Percentiles rank a stretch among this genome's conserved stretches.
Conservation (phyloP, 768 basidiomycete species). For the Cubamyces lactineus region DNA sequence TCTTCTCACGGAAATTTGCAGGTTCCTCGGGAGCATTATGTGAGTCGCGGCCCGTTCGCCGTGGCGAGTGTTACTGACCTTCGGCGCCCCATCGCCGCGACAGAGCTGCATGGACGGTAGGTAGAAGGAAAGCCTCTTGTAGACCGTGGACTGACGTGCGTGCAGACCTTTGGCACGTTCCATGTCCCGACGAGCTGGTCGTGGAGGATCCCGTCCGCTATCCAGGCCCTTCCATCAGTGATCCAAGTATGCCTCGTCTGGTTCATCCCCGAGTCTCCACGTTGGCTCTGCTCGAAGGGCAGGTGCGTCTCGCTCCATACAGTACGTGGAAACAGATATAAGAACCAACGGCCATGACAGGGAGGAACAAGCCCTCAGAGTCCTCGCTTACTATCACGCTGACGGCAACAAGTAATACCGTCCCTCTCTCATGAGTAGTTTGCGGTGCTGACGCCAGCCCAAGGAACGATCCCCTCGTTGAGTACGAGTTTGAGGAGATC, state of each 20-base stretch:
- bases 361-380: conserved; percentile 39
- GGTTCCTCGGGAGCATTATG: conserved; percentile 41
- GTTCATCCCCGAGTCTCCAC: conserved; percentile 46
- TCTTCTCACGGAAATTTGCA: conserved; percentile 14
- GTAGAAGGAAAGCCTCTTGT: neutral
- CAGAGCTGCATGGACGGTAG: conserved; percentile 34
- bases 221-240: conserved; percentile 40
- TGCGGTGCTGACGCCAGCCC: neutral
- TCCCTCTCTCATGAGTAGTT: neutral
- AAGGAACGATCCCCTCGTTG: conserved; percentile 54
- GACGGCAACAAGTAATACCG: conserved; percentile 37
- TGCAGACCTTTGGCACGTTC: conserved; percentile 47
- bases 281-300: conserved; percentile 43
- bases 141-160: neutral
- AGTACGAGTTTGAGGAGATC: conserved; percentile 68
- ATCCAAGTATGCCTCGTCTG: conserved; percentile 42
- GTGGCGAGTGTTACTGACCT: too few relatives aligned
- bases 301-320: conserved; percentile 24
- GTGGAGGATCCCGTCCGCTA: conserved; percentile 48
- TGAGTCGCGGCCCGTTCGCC: conserved; percentile 24
- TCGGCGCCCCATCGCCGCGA: neutral
- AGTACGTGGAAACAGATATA: too few relatives aligned
- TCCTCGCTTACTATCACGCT: conserved; percentile 46
- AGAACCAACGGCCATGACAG: conserved; percentile 15
- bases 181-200: conserved; percentile 41